A percentile compares a stretch with the other conserved stretches of the same genome.
phyloP scores from a whole-genome alignment of 2,329 filamentous ascomycete genomes.

The Sarocladium kiliense region DNA sequence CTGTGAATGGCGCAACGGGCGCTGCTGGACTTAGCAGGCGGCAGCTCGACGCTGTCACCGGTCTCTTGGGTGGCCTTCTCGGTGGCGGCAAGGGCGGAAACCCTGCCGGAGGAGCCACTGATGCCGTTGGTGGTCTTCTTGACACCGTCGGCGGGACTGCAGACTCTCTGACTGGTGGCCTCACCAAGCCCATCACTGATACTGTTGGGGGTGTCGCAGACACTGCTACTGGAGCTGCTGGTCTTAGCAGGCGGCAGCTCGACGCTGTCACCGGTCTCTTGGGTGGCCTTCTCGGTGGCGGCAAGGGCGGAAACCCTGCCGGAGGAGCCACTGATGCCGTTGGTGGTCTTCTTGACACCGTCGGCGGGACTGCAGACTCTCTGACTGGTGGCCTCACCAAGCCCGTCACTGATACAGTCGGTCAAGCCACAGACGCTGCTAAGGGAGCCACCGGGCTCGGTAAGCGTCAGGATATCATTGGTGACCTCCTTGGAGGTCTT shows the following conservation, averaged over 20 bases:
- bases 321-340: neutral
- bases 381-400: neutral
- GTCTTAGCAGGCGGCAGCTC: neutral
- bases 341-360: neutral
- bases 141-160: too few relatives aligned
- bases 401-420: neutral
- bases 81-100: neutral
- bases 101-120: neutral
- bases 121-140: neutral
- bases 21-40: neutral
- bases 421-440: neutral
- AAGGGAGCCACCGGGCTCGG: neutral
- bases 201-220: neutral
- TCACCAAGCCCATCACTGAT: neutral
- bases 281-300: neutral
- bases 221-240: neutral
- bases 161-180: neutral
- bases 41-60: neutral
- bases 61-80: neutral
- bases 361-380: too few relatives aligned
- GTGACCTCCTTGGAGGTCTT: neutral
- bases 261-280: neutral
- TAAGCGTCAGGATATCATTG: neutral
- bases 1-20: neutral
- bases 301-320: neutral